Evolutionary conservation across 768 basidiomycete genomes (phyloP).

Genomic region (Amanita pseudoporphyria): DNA sequence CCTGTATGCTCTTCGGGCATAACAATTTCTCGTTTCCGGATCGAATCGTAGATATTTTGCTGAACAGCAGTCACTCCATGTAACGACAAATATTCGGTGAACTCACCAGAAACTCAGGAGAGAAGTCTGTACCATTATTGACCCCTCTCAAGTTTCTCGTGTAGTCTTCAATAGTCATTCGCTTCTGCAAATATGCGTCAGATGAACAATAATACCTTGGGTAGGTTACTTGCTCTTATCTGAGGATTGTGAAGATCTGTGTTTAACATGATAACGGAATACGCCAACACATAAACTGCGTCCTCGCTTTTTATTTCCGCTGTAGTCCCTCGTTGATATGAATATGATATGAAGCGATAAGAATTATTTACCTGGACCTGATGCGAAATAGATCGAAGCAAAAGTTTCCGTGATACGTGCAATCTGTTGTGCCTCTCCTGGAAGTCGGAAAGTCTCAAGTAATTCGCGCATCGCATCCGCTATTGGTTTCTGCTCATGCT

Average conservation of each 20-base stretch:
- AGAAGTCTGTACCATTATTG: conserved; percentile 78
- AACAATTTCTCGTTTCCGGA: conserved; percentile 88
- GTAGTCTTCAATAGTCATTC: conserved; percentile 96
- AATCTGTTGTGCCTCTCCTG: conserved; percentile 94
- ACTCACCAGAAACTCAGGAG: conserved; percentile 74
- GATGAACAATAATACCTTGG: conserved; percentile 4
- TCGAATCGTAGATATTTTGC: conserved; percentile 90
- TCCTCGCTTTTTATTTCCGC: conserved; percentile 88
- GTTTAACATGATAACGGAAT: conserved; percentile 96
- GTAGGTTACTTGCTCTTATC: conserved; percentile 49
- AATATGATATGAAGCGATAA: conserved; percentile 1
- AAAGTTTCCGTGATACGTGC: conserved; percentile 90
- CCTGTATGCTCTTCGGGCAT: conserved; percentile 98
- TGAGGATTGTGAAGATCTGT: conserved; percentile 96
- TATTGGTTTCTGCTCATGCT: conserved; percentile 64
- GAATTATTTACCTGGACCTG: conserved; percentile 54
- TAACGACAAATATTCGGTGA: background rate
- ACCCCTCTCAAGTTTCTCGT: conserved; percentile 86
- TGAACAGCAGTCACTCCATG: conserved; percentile 20
- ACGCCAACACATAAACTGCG: conserved; percentile 89
- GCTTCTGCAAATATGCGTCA: conserved; percentile 51
- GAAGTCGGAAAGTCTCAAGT: conserved; percentile 87
- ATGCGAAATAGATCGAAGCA: conserved; percentile 82
- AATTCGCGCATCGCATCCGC: conserved; percentile 96
- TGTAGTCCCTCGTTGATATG: conserved; percentile 2